Evolutionary conservation across 257 asterid genomes (phyloP).

Genomic region (Gynochthodes officinalis): DNA sequence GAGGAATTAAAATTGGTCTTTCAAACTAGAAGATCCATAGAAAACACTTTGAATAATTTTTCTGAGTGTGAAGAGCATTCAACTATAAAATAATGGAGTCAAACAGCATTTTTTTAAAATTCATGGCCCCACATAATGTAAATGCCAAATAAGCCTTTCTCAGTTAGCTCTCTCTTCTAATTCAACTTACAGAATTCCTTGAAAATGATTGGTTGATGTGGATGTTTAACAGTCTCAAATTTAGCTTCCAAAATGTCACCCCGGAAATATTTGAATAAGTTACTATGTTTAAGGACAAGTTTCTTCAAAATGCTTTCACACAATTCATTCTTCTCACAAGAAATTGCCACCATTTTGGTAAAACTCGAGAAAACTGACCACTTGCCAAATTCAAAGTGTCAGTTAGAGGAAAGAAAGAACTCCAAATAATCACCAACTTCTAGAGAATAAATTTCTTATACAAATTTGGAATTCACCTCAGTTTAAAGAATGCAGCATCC

Average conservation of each 20-base stretch:
- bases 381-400: background rate
- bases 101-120: background rate
- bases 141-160: background rate
- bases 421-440: too few relatives aligned
- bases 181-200: background rate
- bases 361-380: background rate
- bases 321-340: background rate
- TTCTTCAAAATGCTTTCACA: background rate
- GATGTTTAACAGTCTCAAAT: background rate
- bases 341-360: background rate
- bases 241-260: background rate
- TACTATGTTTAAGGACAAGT: background rate
- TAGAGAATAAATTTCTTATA: too few relatives aligned
- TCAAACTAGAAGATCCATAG: background rate
- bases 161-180: too few relatives aligned
- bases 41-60: background rate
- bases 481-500: background rate
- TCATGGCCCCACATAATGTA: background rate
- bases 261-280: background rate
- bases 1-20: background rate
- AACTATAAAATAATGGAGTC: background rate
- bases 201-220: background rate
- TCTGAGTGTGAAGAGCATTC: slow-evolving; percentile 1
- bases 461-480: background rate
- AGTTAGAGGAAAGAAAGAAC: too few relatives aligned